Evolutionary conservation across 257 asterid genomes (phyloP), one percentile per base, ranked within the genome.

Genomic region (Ophiorrhiza pumila): DNA sequence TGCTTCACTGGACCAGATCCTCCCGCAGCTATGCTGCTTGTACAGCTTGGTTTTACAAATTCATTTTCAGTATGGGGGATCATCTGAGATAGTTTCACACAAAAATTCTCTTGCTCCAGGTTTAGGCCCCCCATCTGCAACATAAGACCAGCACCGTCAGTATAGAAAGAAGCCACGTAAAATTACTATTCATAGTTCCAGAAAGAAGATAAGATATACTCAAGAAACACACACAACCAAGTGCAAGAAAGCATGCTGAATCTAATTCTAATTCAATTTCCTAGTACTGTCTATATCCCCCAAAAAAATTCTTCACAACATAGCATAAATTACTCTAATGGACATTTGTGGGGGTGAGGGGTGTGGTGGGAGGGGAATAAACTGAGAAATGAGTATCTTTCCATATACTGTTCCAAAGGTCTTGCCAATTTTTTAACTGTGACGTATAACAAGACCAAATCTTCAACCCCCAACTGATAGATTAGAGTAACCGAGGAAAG

Each of bases 101-200:
- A 78, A 73, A 85, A 74, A 34, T 72, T 74, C 69, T 82, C 83
- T 65, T 76, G 83, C 42, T 79, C 37, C 78, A 89, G 58, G 80
- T 77, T 75, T 53, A 47, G 78, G 65, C 63, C 83, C n/a, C n/a
- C 85, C 71, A 80, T 65, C 99, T 94, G 93, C 83, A 80, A 4
- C 3, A n/a, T 10, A 63, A 52, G 41, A 69, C 65, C n/a, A 4
- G 22, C 59, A 69, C 46, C 9, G 5, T 4, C 9, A 61, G 41
- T 2, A 35, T 5, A 61, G 15, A 34, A 12, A 35, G 29, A 35
- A 22, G 17, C 43, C 34, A 60, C 11, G 17, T 32, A 32, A 55
- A 60, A 68, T 50, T 55, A 52, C 2, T 20, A 22, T 56, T 9
- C 62, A 50, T n/a, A n/a, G 62, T 32, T 68, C 63, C 46, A 68